Evolutionary conservation across 345 rosid genomes (phyloP), one percentile per base, ranked within the genome.

Genomic region (Bruguiera gymnorhiza): DNA sequence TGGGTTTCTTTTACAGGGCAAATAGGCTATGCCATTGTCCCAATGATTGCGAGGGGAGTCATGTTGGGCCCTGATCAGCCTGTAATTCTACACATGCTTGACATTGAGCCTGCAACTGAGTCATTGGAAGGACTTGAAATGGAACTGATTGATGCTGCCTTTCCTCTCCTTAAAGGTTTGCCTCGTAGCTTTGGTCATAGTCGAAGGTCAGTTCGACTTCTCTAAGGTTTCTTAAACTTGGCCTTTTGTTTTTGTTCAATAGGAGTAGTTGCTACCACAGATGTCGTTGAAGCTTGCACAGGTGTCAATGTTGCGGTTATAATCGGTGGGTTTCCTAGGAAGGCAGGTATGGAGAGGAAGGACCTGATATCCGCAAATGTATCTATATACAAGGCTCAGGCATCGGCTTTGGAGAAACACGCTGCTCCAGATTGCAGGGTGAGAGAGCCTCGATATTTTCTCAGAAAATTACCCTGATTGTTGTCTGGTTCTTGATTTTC

Each of bases 41-140:
- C 97, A 8, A 88, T 90, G 95, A 84, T 90, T 70, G 98, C 98
- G 1, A 82, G 86, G 71, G 98, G 98, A 34, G 50, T 62, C 4
- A 85, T 90, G 98, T 75, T 93, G 31, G 98, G 98, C 37, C 84
- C 85, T n/a, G 85, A 87, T 59, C 98, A 93, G 69, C 92, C 90
- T 62, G 78, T 93, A 27, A 85, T 93, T 68, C 81, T 93, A 32
- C 98, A 90, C 79, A 71, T 93, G 85, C 97, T 90, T 26, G 96
- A 85, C 63, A 87, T 86, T 57, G 89, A 83, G 57, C 86, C 88
- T 55, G 85, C 86, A 8, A 85, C 85, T 6, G 86, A 83, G 76
- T 81, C 86, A 54, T 78, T 93, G 72, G 73, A 93, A 24, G 97
- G 89, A 21, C 76, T 87, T 52, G 84, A 82, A 74, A 90, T 93